A percentile compares a stretch with the other conserved stretches of the same genome.
These are phyloP conservation scores for Mariannaea elegans DNA, from an alignment of 2,329 filamentous ascomycete genomes.

Conservation along the genomic window DNA sequence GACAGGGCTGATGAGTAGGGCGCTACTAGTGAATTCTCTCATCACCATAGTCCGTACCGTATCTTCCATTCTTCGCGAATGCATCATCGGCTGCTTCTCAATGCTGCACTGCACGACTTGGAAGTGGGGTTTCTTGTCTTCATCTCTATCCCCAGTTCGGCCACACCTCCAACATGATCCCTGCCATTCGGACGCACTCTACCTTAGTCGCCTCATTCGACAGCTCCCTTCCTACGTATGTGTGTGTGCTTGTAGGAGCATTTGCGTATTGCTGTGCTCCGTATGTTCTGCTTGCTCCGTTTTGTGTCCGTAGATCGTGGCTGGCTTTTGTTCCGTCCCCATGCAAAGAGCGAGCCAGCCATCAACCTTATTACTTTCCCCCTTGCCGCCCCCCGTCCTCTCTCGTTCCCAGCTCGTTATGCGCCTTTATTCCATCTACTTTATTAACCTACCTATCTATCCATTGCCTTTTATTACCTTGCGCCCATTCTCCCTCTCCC, in stretches of 20 bases:
- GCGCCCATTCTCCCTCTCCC: not conserved
- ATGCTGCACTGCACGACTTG: not conserved
- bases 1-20: too few species aligned
- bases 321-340: too few species aligned
- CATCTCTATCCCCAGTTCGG: conserved; percentile 9
- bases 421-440: not conserved
- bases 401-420: not conserved
- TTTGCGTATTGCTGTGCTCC: conserved; percentile 6
- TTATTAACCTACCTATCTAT: not conserved
- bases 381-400: conserved; percentile 6
- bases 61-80: not conserved
- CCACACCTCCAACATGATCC: conserved; percentile 18
- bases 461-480: not conserved
- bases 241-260: conserved; percentile 4
- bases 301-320: not conserved
- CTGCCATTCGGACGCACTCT: conserved; percentile 14
- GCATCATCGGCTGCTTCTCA: not conserved
- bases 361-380: conserved; percentile 18
- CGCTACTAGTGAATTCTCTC: too few species aligned
- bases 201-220: conserved; percentile 19
- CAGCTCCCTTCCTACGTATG: too few species aligned
- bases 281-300: not conserved
- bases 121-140: not conserved
- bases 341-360: not conserved
- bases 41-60: too few species aligned